These are phyloP conservation scores for Lichina pygmaea DNA, from an alignment of 495 filamentous ascomycete species.

Conservation along the genomic window DNA sequence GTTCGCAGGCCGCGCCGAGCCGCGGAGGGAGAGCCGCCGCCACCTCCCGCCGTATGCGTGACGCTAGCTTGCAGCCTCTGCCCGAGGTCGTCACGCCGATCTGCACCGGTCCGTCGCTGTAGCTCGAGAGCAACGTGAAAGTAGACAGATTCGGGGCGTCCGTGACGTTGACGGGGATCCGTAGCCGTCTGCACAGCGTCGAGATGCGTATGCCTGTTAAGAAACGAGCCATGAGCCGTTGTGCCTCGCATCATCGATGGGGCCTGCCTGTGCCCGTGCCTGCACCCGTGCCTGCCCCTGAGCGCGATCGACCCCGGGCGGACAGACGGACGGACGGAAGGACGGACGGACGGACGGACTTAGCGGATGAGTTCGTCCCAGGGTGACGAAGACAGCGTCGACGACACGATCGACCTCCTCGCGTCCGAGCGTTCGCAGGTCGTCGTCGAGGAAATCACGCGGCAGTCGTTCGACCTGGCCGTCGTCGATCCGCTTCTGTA, in stretches of 20 bases:
- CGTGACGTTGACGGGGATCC: conserved; percentile 80
- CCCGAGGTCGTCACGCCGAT: conserved; percentile 92
- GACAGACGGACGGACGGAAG: conserved; percentile 3
- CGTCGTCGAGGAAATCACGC: conserved; percentile 36
- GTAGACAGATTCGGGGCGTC: conserved; percentile 74
- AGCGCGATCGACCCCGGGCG: not conserved
- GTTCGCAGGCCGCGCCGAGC: conserved; percentile 60
- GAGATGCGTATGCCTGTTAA: conserved; percentile 37
- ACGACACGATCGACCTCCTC: conserved; percentile 54
- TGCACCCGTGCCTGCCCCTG: not conserved
- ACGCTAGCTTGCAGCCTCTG: conserved; percentile 79
- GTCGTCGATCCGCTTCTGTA: conserved; percentile 45
- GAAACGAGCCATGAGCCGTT: not conserved
- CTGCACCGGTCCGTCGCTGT: conserved; percentile 76
- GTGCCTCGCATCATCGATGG: not conserved
- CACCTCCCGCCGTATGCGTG: conserved; percentile 72
- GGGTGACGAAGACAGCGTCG: conserved; percentile 79
- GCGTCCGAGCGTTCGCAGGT: conserved; percentile 51
- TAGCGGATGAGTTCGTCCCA: conserved; percentile 22
- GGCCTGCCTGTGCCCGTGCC: not conserved
- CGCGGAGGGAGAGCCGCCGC: conserved; percentile 46
- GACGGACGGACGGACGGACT: conserved; percentile 18
- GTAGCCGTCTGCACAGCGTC: conserved; percentile 40
- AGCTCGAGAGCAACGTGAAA: conserved; percentile 68
- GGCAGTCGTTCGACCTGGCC: conserved; percentile 46